These are phyloP conservation scores for Globisporangium middletonii DNA, from an alignment of 352 stramenopile genomes.

Conservation along the genomic window DNA sequence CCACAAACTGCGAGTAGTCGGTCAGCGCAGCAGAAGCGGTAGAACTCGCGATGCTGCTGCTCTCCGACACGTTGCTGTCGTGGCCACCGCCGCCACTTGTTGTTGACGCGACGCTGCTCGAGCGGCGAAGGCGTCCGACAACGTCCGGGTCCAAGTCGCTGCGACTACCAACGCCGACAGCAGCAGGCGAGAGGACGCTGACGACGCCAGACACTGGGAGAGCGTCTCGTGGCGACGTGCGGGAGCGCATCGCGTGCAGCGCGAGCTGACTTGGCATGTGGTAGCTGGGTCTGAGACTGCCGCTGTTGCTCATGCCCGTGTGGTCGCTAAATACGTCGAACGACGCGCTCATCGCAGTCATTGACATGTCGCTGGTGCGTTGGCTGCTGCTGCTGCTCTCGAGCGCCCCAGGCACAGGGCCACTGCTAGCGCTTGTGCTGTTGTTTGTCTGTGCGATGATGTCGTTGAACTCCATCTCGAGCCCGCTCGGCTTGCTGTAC, in stretches of 20 bases:
- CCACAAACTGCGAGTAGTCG: conserved; percentile 37
- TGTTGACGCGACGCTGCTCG: conserved; percentile 6
- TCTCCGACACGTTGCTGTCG: conserved; percentile 12
- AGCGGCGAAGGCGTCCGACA: neutral
- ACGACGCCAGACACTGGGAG: neutral
- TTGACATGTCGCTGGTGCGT: conserved; percentile 2
- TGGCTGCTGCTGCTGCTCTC: neutral
- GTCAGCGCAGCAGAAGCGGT: no score
- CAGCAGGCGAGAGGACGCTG: neutral
- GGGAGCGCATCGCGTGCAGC: neutral
- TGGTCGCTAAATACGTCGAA: conserved; percentile 36
- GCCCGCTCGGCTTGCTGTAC: conserved; percentile 13
- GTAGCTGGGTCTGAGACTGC: conserved; percentile 2
- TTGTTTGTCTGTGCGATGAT: conserved; percentile 20
- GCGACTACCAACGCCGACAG: neutral
- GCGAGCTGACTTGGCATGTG: conserved; percentile 6
- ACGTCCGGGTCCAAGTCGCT: neutral
- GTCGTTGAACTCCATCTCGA: conserved; percentile 37
- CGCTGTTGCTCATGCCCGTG: conserved; percentile 8
- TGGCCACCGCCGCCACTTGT: neutral
- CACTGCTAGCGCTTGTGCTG: conserved; percentile 5
- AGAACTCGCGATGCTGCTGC: conserved; percentile 4
- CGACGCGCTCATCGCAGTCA: conserved; percentile 22
- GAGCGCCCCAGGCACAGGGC: neutral
- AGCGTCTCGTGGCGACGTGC: neutral